Conservation (phyloP, 2,329 filamentous ascomycete species). For the Orbilia ellipsospora region DNA sequence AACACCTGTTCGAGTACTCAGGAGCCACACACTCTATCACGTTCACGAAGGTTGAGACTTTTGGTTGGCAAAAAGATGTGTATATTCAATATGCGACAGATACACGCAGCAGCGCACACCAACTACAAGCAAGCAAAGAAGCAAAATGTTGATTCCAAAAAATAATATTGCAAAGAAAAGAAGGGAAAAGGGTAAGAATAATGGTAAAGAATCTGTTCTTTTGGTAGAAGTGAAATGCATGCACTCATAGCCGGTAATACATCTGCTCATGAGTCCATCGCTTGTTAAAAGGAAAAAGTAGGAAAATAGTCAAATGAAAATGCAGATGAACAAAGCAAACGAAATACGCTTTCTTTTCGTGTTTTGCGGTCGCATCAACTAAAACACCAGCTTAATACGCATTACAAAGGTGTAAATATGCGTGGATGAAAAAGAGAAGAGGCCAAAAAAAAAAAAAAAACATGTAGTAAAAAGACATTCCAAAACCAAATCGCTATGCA, state of each 20-base stretch:
- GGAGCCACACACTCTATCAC: too few relatives aligned
- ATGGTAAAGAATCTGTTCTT: slow-evolving; percentile 31
- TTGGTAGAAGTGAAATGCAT: slow-evolving; percentile 34
- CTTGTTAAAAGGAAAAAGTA: slow-evolving; percentile 1
- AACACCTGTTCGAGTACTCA: too few relatives aligned
- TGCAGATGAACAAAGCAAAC: slow-evolving; percentile 1
- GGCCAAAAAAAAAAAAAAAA: slow-evolving; percentile 6
- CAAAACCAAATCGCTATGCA: slow-evolving; percentile 54
- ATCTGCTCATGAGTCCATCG: slow-evolving; percentile 37
- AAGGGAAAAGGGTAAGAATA: slow-evolving; percentile 18
- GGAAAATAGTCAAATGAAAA: slow-evolving; percentile 14
- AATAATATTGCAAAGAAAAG: slow-evolving; percentile 5
- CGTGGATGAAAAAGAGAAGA: slow-evolving; percentile 19
- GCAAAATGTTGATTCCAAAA: neutral
- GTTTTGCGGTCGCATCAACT: neutral
- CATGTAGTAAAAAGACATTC: slow-evolving; percentile 36
- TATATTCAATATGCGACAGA: slow-evolving; percentile 22
- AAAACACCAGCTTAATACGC: slow-evolving; percentile 34
- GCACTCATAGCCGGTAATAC: slow-evolving; percentile 34
- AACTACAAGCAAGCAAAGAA: slow-evolving; percentile 13
- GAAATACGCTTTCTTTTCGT: slow-evolving; percentile 34
- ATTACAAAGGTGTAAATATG: slow-evolving; percentile 48
- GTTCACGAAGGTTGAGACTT: too few relatives aligned
- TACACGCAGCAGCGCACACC: slow-evolving; percentile 42
- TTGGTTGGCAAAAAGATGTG: neutral